Percentiles rank a stretch among this genome's conserved stretches.
Evolutionary conservation across 768 basidiomycete species (phyloP).

Genomic region (Tremella yokohamensis): DNA sequence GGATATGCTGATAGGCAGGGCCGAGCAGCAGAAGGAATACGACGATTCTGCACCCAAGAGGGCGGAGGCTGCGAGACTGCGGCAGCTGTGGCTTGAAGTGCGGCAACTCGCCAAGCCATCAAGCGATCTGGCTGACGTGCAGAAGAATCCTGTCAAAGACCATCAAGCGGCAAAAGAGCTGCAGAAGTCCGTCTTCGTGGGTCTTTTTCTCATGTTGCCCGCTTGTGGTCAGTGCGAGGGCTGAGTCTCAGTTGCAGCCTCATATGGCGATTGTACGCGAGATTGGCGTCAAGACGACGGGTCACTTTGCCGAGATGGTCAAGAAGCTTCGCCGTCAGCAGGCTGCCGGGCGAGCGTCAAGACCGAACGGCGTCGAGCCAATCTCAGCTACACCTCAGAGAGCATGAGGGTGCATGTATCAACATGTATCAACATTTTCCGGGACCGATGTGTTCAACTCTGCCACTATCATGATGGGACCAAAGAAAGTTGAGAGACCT

Average conservation of each 20-base stretch:
- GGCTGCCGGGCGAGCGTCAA: neutral
- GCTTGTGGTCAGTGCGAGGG: too few species aligned
- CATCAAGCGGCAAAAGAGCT: constrained; percentile 3
- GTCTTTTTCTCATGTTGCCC: neutral
- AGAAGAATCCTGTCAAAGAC: neutral
- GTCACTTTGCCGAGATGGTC: constrained; percentile 1
- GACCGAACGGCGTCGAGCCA: neutral
- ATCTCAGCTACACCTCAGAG: neutral
- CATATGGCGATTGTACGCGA: neutral
- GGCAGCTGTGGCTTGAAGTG: constrained; percentile 1
- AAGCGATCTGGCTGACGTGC: neutral
- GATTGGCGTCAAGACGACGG: constrained; percentile 1
- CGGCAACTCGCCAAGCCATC: neutral
- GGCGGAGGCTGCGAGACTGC: neutral
- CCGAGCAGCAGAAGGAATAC: constrained; percentile 1
- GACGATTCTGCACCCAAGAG: neutral
- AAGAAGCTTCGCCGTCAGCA: neutral
- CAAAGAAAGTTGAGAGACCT: neutral
- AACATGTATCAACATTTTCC: too few species aligned
- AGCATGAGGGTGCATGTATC: neutral
- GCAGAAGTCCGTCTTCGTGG: neutral
- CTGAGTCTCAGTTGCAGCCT: neutral
- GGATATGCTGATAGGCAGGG: neutral
- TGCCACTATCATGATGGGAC: neutral
- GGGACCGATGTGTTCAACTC: too few species aligned